Evolutionary conservation across 345 rosid species (phyloP), one percentile per base, ranked within the genome.

Genomic region (Leavenworthia alabamica): DNA sequence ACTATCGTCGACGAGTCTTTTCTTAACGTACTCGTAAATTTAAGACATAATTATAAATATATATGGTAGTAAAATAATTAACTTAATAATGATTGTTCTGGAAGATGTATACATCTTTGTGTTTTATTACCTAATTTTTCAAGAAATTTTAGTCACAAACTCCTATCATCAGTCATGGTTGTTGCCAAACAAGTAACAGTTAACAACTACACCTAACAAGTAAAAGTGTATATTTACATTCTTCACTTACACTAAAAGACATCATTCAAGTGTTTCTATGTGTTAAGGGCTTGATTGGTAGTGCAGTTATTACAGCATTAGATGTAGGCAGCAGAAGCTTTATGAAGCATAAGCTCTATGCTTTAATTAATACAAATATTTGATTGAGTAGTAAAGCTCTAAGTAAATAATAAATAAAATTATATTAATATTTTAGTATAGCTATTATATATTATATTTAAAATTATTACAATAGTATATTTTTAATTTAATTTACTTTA

Each of bases 91-190:
- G 2, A 43, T 29, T 56, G 35, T 40, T 16, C 62, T 26, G 2
- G 3, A 40, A 40, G 12, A 41, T 41, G 13, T 40, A 6, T 39
- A 3, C 11, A 26, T 57, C 16, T 11, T 59, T 31, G 53, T 33
- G 45, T 37, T 22, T 61, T 61, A 24, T 14, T 48, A 48, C 66
- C 56, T 48, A 61, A 47, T 48, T 61, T 48, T 61, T 47, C 26
- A 16, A 11, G 56, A 36, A 23, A 26, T 50, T 14, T 12, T 46
- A 46, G 2, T 43, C 42, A 19, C 28, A 43, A 43, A 59, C 36
- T 31, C 41, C n/a, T 59, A 15, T 41, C 60, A 54, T 6, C 6
- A 19, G 53, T 22, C 26, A 46, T 36, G 39, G 27, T 7, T 14
- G 55, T 13, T 46, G 24, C 56, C 26, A 24, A 50, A 50, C 52